Conservation (phyloP, 129 eudicot species). For the Arctium lappa region DNA sequence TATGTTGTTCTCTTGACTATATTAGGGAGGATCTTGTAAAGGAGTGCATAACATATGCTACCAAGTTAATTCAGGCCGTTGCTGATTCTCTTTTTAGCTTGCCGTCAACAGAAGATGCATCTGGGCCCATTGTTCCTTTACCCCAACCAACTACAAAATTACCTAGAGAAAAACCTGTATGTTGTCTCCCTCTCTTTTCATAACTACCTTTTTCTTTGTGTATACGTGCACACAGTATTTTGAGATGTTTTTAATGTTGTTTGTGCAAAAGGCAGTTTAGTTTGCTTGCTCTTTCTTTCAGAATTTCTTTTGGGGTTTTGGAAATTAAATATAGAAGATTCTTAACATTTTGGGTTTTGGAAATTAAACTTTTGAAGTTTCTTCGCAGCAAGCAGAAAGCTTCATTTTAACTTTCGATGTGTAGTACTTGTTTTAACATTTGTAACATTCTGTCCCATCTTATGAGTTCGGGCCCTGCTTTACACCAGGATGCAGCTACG, state of each 20-base stretch:
- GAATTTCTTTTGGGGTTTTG: neutral
- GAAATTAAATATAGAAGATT: too few species aligned
- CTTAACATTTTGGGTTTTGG: neutral
- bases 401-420: neutral
- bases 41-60: slow-evolving; percentile 53
- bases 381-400: neutral
- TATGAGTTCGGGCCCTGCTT: neutral
- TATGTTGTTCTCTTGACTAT: slow-evolving; percentile 3
- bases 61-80: slow-evolving; percentile 76
- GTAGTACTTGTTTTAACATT: neutral
- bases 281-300: neutral
- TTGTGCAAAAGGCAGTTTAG: neutral
- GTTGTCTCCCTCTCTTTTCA: neutral
- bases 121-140: slow-evolving; percentile 76
- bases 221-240: neutral
- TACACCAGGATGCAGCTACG: too few species aligned
- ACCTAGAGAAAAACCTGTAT: slow-evolving; percentile 93
- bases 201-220: neutral
- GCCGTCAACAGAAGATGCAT: slow-evolving; percentile 70
- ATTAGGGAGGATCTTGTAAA: slow-evolving; percentile 75
- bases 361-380: neutral
- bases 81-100: slow-evolving; percentile 77
- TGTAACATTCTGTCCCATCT: neutral
- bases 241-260: neutral
- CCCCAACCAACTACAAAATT: slow-evolving; percentile 74